Evolutionary conservation across 768 basidiomycete genomes (phyloP).

Genomic region (Candolleomyces efflorescens): DNA sequence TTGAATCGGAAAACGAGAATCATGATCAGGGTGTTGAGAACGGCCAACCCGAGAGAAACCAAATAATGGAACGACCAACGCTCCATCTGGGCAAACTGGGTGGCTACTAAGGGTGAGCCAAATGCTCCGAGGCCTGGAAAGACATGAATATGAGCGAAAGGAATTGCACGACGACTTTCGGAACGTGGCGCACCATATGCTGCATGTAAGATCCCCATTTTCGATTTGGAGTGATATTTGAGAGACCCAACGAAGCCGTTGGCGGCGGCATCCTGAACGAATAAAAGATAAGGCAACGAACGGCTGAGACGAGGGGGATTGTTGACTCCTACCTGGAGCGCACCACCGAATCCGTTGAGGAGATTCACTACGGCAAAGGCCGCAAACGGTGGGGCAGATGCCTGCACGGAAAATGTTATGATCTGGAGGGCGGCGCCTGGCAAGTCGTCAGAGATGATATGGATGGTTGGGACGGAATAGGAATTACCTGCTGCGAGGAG

Average conservation of each 20-base stretch:
- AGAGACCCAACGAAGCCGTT: constrained; percentile 66
- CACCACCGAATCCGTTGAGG: constrained; percentile 40
- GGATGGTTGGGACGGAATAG: neutral
- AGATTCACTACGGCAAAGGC: constrained; percentile 47
- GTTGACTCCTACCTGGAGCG: constrained; percentile 34
- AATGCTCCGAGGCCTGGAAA: constrained; percentile 59
- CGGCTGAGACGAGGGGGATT: neutral
- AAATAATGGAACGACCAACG: constrained; percentile 82
- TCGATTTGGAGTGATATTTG: constrained; percentile 47
- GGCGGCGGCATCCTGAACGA: constrained; percentile 63
- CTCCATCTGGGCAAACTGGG: constrained; percentile 64
- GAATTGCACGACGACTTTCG: neutral
- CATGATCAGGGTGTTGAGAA: constrained; percentile 50
- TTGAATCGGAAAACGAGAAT: constrained; percentile 62
- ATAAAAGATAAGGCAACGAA: neutral
- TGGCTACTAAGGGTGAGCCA: constrained; percentile 69
- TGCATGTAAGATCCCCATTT: constrained; percentile 69
- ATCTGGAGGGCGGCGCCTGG: constrained; percentile 50
- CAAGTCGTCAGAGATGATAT: neutral
- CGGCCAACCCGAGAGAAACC: constrained; percentile 58
- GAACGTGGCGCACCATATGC: constrained; percentile 43
- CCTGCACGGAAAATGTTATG: constrained; percentile 49
- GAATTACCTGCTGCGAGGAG: constrained; percentile 6
- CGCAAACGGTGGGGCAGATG: constrained; percentile 60
- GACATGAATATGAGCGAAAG: neutral